A percentile compares a stretch with the other conserved stretches of the same genome.
Evolutionary conservation across 345 rosid genomes (phyloP).

Genomic region (Kernera saxatilis): DNA sequence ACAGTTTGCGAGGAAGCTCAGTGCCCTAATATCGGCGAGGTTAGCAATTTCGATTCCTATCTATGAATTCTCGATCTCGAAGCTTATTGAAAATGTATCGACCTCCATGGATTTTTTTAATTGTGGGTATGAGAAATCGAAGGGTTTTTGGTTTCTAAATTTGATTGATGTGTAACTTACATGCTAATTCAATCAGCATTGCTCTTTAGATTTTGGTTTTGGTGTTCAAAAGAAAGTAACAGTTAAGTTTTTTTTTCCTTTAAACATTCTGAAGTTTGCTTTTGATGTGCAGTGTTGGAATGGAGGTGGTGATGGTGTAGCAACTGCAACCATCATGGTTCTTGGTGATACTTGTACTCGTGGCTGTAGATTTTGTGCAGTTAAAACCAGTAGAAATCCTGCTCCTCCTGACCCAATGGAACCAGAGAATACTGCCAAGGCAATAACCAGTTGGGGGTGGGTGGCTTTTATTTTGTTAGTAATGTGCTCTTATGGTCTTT

Average conservation of each 20-base stretch:
- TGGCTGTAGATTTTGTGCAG: constrained; percentile 99
- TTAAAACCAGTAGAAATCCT: constrained; percentile 91
- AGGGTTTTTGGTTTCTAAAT: neutral
- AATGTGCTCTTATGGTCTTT: neutral
- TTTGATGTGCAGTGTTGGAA: constrained; percentile 74
- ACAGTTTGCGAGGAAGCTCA: constrained; percentile 98
- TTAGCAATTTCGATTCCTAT: neutral
- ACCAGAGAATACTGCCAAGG: constrained; percentile 86
- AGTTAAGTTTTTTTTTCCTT: neutral
- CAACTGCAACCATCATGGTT: constrained; percentile 95
- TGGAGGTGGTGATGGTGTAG: constrained; percentile 96
- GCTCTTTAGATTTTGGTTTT: neutral
- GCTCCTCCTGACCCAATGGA: constrained; percentile 93
- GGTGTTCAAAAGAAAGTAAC: neutral
- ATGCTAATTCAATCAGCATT: neutral
- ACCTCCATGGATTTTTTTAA: neutral
- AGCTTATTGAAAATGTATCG: neutral
- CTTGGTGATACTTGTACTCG: constrained; percentile 99
- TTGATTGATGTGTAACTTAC: neutral
- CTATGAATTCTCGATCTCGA: neutral
- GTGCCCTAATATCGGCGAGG: constrained; percentile 98
- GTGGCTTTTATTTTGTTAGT: neutral
- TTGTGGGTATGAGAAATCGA: neutral
- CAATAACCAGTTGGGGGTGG: constrained; percentile 94
- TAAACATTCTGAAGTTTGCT: neutral